Percentiles rank a stretch among this genome's conserved stretches.
Conservation (phyloP, 2,329 filamentous ascomycete genomes). For the Exutisphaerella laricina region DNA sequence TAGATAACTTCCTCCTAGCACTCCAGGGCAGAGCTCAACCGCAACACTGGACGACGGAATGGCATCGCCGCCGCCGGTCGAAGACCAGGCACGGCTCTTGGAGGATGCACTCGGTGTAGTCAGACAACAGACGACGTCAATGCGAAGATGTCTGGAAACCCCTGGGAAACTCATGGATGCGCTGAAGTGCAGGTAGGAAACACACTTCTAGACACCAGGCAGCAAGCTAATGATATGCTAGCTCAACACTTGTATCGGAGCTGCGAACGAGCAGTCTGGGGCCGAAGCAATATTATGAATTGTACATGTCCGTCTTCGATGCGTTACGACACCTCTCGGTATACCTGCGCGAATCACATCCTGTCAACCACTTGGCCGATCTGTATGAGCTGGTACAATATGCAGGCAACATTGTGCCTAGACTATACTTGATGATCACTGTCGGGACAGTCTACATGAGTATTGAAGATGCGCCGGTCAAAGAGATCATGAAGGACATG, state of each 20-base stretch:
- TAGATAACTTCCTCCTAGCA: slow-evolving; percentile 2
- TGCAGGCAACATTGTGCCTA: slow-evolving; percentile 94
- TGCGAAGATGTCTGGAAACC: slow-evolving; percentile 96
- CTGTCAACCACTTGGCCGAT: slow-evolving; percentile 95
- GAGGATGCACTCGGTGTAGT: slow-evolving; percentile 96
- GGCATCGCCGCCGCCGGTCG: slow-evolving; percentile 42
- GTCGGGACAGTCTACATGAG: slow-evolving; percentile 99
- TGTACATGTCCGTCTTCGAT: slow-evolving; percentile 99
- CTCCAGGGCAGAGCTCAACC: slow-evolving; percentile 4
- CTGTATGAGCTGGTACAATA: slow-evolving; percentile 97
- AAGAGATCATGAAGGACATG: slow-evolving; percentile 99
- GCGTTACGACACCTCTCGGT: slow-evolving; percentile 92
- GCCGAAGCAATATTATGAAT: slow-evolving; percentile 99
- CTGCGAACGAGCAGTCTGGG: slow-evolving; percentile 92
- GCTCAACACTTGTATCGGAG: slow-evolving; percentile 97
- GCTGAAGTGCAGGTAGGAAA: slow-evolving; percentile 89
- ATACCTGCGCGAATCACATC: slow-evolving; percentile 94
- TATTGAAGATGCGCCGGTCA: slow-evolving; percentile 94
- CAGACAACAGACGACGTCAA: slow-evolving; percentile 91
- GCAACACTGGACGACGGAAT: slow-evolving; percentile 23
- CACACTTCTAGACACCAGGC: background rate
- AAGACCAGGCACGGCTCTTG: slow-evolving; percentile 73
- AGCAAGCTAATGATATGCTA: slow-evolving; percentile 39
- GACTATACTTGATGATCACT: slow-evolving; percentile 97
- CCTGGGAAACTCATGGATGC: slow-evolving; percentile 99